A percentile compares a stretch with the other conserved stretches of the same genome.
Conservation (phyloP, 1,284 basidiomycete species). For the Fomes fomentarius region DNA sequence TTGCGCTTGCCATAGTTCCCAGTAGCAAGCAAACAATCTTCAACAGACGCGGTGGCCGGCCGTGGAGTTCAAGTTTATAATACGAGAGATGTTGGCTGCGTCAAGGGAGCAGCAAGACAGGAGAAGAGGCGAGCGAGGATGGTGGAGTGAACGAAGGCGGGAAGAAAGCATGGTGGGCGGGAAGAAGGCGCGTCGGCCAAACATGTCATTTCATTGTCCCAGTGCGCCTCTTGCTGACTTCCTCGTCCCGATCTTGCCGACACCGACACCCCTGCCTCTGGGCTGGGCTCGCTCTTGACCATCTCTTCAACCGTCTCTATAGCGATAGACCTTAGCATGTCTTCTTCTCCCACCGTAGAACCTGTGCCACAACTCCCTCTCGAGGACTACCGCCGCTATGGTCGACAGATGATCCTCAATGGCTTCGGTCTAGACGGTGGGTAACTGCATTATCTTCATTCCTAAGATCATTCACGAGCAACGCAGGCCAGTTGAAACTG, state of each 20-base stretch:
- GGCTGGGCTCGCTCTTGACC: no score
- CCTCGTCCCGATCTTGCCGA: no score
- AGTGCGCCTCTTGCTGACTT: no score
- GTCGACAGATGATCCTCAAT: slow-evolving; percentile 95
- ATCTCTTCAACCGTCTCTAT: no score
- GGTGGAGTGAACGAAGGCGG: background rate
- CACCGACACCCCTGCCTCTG: no score
- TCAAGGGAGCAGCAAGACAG: background rate
- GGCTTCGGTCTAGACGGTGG: slow-evolving; percentile 84
- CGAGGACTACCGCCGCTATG: slow-evolving; percentile 89
- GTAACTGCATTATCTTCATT: background rate
- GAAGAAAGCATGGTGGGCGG: background rate
- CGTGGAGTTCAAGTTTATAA: background rate
- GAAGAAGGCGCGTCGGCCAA: background rate
- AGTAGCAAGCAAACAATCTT: background rate
- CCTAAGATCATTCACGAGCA: background rate
- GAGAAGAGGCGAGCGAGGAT: background rate
- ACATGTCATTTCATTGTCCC: no score
- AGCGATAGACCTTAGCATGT: background rate
- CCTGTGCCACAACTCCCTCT: slow-evolving; percentile 39
- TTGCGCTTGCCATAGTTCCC: slow-evolving; percentile 27
- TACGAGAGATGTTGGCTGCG: background rate
- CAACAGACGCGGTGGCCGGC: background rate
- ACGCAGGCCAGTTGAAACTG: slow-evolving; percentile 82
- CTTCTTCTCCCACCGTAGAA: slow-evolving; percentile 6